Evolutionary conservation across 208 protist genomes (phyloP).

Genomic region (Acanthamoeba royreba): DNA sequence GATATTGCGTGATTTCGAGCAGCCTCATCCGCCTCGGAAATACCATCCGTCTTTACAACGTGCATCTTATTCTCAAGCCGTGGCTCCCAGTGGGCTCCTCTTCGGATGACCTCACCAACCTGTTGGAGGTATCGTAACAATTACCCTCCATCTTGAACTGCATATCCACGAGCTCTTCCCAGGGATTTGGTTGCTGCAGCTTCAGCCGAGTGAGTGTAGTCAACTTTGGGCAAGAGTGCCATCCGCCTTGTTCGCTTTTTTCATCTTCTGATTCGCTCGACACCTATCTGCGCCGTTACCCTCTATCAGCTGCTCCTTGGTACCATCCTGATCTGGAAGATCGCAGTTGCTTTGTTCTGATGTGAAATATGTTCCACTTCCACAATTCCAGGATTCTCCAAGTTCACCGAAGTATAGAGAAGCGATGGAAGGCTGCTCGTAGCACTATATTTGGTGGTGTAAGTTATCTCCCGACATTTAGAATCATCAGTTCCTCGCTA

Average conservation of each 20-base stretch:
- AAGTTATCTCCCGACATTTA: background rate
- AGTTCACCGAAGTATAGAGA: background rate
- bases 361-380: too few species aligned
- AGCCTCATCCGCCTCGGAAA: background rate
- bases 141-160: background rate
- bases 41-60: background rate
- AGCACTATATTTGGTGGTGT: background rate
- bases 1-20: background rate
- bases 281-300: background rate
- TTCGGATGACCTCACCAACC: background rate
- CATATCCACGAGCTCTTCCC: background rate
- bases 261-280: background rate
- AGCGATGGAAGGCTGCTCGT: background rate
- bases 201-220: background rate
- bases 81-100: background rate
- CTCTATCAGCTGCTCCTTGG: background rate
- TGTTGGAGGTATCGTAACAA: background rate
- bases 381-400: constrained; percentile 2
- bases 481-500: background rate
- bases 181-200: background rate
- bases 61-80: background rate
- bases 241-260: background rate
- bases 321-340: too few species aligned
- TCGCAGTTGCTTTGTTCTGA: too few species aligned
- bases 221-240: background rate